phyloP scores from a whole-genome alignment of 345 rosid genomes.

The Syzygium aromaticum region DNA sequence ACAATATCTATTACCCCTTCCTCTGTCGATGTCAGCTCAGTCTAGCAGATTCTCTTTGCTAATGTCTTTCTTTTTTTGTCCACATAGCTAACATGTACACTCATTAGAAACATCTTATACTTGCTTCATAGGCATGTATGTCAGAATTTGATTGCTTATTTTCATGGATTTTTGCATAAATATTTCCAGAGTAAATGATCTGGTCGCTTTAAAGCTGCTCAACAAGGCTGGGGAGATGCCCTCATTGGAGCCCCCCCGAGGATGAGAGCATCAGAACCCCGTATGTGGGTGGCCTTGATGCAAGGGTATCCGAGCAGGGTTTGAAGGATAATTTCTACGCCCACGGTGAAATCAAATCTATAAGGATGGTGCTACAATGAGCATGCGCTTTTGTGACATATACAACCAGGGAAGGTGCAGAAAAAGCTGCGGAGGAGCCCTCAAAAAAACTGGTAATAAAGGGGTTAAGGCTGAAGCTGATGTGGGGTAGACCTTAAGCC shows the following conservation, averaged over 20 bases:
- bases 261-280: constrained; percentile 90
- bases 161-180: neutral
- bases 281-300: constrained; percentile 80
- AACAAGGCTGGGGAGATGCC: constrained; percentile 97
- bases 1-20: neutral
- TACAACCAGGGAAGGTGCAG: constrained; percentile 91
- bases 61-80: neutral
- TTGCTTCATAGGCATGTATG: neutral
- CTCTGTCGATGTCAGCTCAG: neutral
- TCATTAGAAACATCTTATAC: neutral
- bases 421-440: constrained; percentile 89
- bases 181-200: constrained; percentile 71
- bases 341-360: constrained; percentile 85
- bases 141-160: neutral
- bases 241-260: constrained; percentile 70
- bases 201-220: constrained; percentile 83
- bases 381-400: constrained; percentile 87
- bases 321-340: constrained; percentile 80
- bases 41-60: neutral
- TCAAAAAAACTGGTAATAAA: constrained; percentile 82
- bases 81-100: neutral
- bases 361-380: constrained; percentile 70
- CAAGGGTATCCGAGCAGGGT: constrained; percentile 77
- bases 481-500: constrained; percentile 91
- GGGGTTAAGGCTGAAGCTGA: constrained; percentile 81